phyloP scores from a whole-genome alignment of 192 early-diverging fungal species.

The Coemansia sp. region DNA sequence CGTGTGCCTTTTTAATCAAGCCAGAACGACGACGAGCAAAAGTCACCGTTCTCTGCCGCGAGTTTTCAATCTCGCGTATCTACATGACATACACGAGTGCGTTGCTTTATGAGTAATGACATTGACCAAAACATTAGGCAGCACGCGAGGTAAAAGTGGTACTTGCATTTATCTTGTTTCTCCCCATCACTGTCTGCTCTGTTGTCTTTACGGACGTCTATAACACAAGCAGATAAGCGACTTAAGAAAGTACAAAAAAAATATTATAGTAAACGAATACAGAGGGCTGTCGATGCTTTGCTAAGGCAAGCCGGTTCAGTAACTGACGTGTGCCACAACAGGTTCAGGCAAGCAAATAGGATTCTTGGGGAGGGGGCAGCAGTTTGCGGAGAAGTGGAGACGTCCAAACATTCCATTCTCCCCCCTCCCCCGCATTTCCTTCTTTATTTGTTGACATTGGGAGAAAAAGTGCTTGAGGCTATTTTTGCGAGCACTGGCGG shows the following conservation, averaged over 20 bases:
- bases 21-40: conserved; percentile 53
- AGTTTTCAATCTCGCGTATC: conserved; percentile 53
- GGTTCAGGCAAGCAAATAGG: not conserved
- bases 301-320: not conserved
- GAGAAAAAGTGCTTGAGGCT: not conserved
- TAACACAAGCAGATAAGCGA: not conserved
- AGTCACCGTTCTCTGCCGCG: conserved; percentile 48
- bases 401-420: not conserved
- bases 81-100: conserved; percentile 4
- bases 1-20: conserved; percentile 56
- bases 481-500: not conserved
- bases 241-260: not conserved
- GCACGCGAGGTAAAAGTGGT: not conserved
- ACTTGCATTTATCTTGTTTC: conserved; percentile 55
- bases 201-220: not conserved
- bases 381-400: too few relatives aligned
- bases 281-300: not conserved
- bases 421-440: not conserved
- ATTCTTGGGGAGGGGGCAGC: not conserved
- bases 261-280: not conserved
- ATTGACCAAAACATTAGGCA: not conserved
- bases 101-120: conserved; percentile 3
- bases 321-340: not conserved
- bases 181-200: conserved; percentile 28
- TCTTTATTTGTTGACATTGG: not conserved